Base-by-base conservation (phyloP, 768 basidiomycete species). In the Kwoniella newhampshirensis region DNA sequence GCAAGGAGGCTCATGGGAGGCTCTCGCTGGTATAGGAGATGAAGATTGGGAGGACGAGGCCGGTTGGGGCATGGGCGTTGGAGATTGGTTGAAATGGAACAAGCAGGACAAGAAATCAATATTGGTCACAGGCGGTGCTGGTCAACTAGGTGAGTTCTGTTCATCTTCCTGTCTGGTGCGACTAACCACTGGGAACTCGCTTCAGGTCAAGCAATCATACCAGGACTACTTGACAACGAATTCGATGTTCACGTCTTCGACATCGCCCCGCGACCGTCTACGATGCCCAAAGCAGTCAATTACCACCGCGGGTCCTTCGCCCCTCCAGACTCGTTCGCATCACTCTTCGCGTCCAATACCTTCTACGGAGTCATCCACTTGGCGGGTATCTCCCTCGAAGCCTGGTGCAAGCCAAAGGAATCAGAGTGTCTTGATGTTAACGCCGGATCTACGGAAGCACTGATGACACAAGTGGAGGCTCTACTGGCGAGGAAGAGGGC, bases 401-500 rank as follows among this genome's bases (percentile, higher is more conserved):
- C 55, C 7, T 71, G 68, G 70, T 75, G 73, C 42, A 46, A 49
- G 2, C 54, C 64, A 15, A 62, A 70, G 43, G 61, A 63, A 35
- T 51, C 45, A 7, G 67, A 65, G 25, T 75, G 73, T 54, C 57
- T 58, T 36, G 52, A 58, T 7, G 59, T 71, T n/a, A 71, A 74
- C 26, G 63, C 60, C 4, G 85, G 90, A 36, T 94, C 92, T 6
- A 75, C 71, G 0, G 51, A 57, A 23, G 53, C 58, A 5, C 32
- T 74, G 0, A 51, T 69, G 23, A 40, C 51, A 1, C 53, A 67
- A 32, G 41, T 70, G 5, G 50, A 57, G 17, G 20, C 15, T 3
- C 47, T 37, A 2, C 21, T 58, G 8, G 41, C 30, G 20, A n/a
- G 35, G 30, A 20, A 35, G n/a, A 58, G 44, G 3, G 51, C 44